These are phyloP conservation scores for Teunomyces stri DNA, from an alignment of 805 yeast genomes.

Conservation along the genomic window DNA sequence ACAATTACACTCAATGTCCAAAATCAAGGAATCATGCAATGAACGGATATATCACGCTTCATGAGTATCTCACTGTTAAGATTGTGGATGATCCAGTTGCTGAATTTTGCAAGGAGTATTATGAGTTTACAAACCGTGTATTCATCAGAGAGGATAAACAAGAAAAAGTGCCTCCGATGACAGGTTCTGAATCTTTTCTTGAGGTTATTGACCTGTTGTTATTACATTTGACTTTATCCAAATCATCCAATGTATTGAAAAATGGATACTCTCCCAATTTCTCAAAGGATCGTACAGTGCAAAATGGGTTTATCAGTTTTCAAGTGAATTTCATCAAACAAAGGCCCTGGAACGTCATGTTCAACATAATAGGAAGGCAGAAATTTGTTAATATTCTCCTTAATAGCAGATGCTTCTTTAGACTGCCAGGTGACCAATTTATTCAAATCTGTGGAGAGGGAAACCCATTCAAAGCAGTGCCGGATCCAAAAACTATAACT, in stretches of 20 bases:
- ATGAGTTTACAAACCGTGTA: not conserved
- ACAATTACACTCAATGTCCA: not conserved
- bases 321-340: conserved; percentile 41
- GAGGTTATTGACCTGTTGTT: conserved; percentile 45
- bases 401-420: conserved; percentile 29
- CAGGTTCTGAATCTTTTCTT: not conserved
- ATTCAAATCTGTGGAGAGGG: conserved; percentile 27
- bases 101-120: not conserved
- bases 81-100: not conserved
- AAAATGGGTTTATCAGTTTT: conserved; percentile 18
- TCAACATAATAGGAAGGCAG: conserved; percentile 35
- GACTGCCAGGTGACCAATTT: conserved; percentile 8
- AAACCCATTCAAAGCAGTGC: not conserved
- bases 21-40: not conserved
- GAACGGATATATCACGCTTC: not conserved
- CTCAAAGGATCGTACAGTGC: not conserved
- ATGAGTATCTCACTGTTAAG: not conserved
- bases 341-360: conserved; percentile 44
- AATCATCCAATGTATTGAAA: conserved; percentile 36
- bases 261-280: conserved; percentile 34
- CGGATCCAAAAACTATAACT: not conserved
- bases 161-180: not conserved
- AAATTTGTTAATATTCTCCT: conserved; percentile 40
- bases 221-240: conserved; percentile 22
- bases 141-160: not conserved